These are phyloP conservation scores for Cajanus cajan DNA, from an alignment of 306 rosid species.

Conservation along the genomic window DNA sequence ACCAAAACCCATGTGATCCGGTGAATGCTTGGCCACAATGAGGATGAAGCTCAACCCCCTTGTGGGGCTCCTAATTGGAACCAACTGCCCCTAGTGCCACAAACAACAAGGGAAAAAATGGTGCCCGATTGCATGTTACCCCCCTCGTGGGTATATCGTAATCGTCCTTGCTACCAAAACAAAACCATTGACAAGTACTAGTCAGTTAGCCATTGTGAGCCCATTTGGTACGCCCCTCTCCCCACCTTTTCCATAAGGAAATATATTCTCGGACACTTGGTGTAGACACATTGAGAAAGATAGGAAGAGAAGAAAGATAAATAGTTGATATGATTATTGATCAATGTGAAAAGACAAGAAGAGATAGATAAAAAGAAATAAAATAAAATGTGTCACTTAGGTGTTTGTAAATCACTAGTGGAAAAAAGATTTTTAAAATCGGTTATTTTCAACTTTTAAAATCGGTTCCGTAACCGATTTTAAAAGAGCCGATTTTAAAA, in stretches of 20 bases:
- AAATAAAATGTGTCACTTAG: no score
- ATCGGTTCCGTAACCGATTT: no score
- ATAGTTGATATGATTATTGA: no score
- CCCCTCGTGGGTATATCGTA: constrained; percentile 76
- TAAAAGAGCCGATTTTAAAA: no score
- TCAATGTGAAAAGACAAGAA: no score
- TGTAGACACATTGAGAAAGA: no score
- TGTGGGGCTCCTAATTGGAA: constrained; percentile 44
- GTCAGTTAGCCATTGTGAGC: constrained; percentile 34
- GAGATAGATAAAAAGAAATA: no score
- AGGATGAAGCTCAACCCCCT: constrained; percentile 25
- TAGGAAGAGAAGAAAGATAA: no score
- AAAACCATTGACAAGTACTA: constrained; percentile 45
- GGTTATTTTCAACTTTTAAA: no score
- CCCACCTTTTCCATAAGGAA: not conserved
- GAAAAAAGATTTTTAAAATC: no score
- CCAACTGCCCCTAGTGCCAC: constrained; percentile 20
- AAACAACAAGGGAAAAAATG: constrained; percentile 41
- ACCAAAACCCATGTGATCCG: constrained; percentile 85
- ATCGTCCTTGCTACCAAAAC: constrained; percentile 55
- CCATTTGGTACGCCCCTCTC: not conserved
- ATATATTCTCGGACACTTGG: not conserved
- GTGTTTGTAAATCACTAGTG: no score
- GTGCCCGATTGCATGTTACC: constrained; percentile 67
- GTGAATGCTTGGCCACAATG: constrained; percentile 60